A percentile compares a stretch with the other conserved stretches of the same genome.
Evolutionary conservation across 768 basidiomycete genomes (phyloP).

Genomic region (Gloeopeniophorella convolvens): DNA sequence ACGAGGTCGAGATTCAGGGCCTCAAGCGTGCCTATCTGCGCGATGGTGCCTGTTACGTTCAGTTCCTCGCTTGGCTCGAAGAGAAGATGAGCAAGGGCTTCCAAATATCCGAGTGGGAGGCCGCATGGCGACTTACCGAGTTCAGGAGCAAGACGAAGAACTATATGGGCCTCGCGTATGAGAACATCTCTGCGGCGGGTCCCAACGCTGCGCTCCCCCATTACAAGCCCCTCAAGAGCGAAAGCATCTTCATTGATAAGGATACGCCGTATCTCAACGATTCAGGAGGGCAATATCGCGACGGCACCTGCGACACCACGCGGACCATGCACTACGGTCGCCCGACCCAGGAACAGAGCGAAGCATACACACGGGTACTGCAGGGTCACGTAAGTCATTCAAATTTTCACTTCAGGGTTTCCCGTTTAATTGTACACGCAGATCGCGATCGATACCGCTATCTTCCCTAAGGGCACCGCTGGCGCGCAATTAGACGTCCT

Average conservation of each 20-base stretch:
- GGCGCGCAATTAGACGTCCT: constrained; percentile 81
- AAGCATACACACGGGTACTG: constrained; percentile 90
- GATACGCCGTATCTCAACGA: constrained; percentile 89
- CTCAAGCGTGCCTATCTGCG: constrained; percentile 78
- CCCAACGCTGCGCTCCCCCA: constrained; percentile 93
- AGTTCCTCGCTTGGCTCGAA: constrained; percentile 91
- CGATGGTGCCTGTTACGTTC: constrained; percentile 80
- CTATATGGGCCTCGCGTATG: constrained; percentile 82
- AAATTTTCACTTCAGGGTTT: constrained; percentile 20
- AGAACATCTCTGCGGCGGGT: constrained; percentile 85
- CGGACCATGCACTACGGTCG: constrained; percentile 82
- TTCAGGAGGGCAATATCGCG: constrained; percentile 84
- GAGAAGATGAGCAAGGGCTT: constrained; percentile 68
- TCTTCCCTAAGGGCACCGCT: constrained; percentile 88
- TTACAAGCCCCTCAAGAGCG: constrained; percentile 68
- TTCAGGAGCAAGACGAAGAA: constrained; percentile 64
- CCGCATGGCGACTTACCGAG: constrained; percentile 75
- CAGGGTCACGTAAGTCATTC: constrained; percentile 82
- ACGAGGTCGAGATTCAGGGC: constrained; percentile 77
- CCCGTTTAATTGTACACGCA: constrained; percentile 29
- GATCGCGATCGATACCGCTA: constrained; percentile 86
- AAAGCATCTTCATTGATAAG: constrained; percentile 68
- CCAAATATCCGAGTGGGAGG: constrained; percentile 88
- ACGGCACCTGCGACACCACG: constrained; percentile 86
- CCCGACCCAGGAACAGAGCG: constrained; percentile 78